Base-by-base conservation (phyloP, 257 asterid species). In the Scutellaria barbata region DNA sequence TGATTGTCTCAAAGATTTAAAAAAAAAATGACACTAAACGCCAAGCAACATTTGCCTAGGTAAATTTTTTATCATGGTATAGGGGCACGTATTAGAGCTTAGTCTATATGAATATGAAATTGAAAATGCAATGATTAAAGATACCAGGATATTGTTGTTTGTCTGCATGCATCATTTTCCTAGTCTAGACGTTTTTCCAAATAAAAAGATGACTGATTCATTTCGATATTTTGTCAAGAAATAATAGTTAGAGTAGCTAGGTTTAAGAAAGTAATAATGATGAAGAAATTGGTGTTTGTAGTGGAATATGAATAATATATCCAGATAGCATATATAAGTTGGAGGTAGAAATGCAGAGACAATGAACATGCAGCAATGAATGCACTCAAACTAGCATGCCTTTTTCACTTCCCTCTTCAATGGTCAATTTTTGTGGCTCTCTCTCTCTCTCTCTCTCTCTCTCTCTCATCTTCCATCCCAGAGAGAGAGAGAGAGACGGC, bases 291-390 rank as follows among this genome's bases (percentile, higher is more conserved):
- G 61, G 41, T 72, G 22, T 63, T 30, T 0, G 10, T 41, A 69
- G 75, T 76, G 76, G 80, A 76, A 62, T 42, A 60, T 53, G 80
- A 47, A 62, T 25, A 73, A 30, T 30, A 30, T 22, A 51, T 72
- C 77, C 71, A 72, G 14, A 40, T 5, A 61, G 11, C 18, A 18
- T 8, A 7, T 30, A 11, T 64, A 22, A 6, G 16, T 42, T 25
- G 11, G 35, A 55, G 7, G n/a, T 8, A 54, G 14, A 53, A 53
- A 68, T 20, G 12, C 11, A 33, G 22, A 61, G 70, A 40, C 12
- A 41, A 7, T 17, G 6, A 45, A 76, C 76, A 54, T 76, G 80
- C 80, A 69, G 1, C 47, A 35, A 69, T 11, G 62, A 35, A 69
- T 11, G 62, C 72, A 76, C 76, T 76, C 76, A 76, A 62, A 43